Evolutionary conservation across 768 basidiomycete species (phyloP).

Genomic region (Mycena rosella): DNA sequence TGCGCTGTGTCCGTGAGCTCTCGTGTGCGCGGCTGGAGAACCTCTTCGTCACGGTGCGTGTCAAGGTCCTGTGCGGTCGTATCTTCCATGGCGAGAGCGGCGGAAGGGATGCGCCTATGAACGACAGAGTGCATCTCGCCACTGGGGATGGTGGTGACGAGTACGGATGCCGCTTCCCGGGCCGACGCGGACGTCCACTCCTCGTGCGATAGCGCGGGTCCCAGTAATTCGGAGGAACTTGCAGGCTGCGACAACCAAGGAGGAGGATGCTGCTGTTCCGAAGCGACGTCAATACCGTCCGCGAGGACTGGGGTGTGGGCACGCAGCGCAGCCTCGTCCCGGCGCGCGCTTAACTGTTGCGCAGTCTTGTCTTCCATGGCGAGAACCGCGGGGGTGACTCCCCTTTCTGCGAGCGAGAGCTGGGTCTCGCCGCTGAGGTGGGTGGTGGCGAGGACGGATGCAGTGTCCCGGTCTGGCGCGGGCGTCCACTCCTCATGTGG

Average conservation of each 20-base stretch:
- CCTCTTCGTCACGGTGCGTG: constrained; percentile 7
- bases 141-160: constrained; percentile 16
- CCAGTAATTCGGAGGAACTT: constrained; percentile 15
- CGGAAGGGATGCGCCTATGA: constrained; percentile 12
- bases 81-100: constrained; percentile 16
- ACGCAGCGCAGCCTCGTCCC: constrained; percentile 5
- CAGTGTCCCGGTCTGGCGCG: constrained; percentile 11
- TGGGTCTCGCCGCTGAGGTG: constrained; percentile 2
- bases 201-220: constrained; percentile 11
- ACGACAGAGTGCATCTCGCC: constrained; percentile 9
- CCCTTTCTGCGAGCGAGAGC: constrained; percentile 9
- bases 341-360: constrained; percentile 14
- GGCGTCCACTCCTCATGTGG: constrained; percentile 19
- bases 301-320: constrained; percentile 12
- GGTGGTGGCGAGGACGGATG: constrained; percentile 9
- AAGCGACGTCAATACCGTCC: constrained; percentile 8
- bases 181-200: constrained; percentile 9
- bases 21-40: constrained; percentile 15
- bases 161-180: constrained; percentile 18
- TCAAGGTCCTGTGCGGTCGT: constrained; percentile 7
- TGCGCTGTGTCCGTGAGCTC: constrained; percentile 7
- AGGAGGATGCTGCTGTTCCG: constrained; percentile 8
- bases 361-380: constrained; percentile 7
- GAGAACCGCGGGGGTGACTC: constrained; percentile 1
- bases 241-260: constrained; percentile 10